Percentiles rank a stretch among this genome's conserved stretches.
Conservation (phyloP, 768 basidiomycete genomes). For the Gymnopilus junonius region DNA sequence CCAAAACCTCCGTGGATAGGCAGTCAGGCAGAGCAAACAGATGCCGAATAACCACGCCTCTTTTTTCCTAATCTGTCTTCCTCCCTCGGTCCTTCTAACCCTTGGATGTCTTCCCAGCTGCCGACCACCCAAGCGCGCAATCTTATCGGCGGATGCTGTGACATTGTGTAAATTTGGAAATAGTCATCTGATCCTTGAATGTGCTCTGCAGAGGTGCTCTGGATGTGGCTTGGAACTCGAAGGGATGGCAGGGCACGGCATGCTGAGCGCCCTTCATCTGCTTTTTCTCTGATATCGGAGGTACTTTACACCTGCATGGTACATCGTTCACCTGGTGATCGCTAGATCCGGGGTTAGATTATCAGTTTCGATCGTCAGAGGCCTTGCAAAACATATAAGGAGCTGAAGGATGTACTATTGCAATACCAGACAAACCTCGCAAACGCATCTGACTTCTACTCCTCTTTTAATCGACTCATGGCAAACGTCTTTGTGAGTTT, state of each 20-base stretch:
- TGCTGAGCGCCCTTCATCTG: not conserved
- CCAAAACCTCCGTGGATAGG: not conserved
- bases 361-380: not conserved
- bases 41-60: not conserved
- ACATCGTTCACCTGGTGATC: not conserved
- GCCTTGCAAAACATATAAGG: slow-evolving; percentile 8
- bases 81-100: not conserved
- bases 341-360: slow-evolving; percentile 2
- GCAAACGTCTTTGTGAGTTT: slow-evolving; percentile 32
- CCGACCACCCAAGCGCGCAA: not conserved
- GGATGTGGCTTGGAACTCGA: not conserved
- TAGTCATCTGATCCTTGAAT: not conserved
- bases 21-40: not conserved
- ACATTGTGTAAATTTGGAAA: not conserved
- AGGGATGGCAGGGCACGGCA: not conserved
- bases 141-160: not conserved
- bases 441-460: slow-evolving; percentile 2
- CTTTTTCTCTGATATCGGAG: not conserved
- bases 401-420: not conserved
- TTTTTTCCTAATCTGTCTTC: not conserved
- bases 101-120: not conserved
- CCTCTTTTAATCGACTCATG: slow-evolving; percentile 26
- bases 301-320: not conserved
- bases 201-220: not conserved
- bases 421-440: not conserved